Conservation (phyloP, 2,329 filamentous ascomycete species). For the Epichloe gansuensis region DNA sequence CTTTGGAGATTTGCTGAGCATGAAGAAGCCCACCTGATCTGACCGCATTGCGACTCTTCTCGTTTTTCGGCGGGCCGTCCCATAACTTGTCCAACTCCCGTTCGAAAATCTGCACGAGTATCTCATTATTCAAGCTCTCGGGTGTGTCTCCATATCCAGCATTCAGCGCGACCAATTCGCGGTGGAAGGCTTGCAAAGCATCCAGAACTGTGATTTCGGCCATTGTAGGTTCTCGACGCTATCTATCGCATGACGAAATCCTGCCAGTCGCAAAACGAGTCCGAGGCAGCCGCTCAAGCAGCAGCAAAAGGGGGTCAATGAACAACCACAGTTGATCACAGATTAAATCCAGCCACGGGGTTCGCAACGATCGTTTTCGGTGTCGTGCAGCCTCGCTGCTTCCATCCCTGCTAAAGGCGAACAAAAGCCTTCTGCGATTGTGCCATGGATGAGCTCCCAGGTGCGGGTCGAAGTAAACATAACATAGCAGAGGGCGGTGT, state of each 20-base stretch:
- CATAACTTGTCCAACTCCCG: constrained; percentile 60
- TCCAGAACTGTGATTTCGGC: constrained; percentile 61
- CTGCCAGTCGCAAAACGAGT: not conserved
- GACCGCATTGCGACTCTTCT: constrained; percentile 60
- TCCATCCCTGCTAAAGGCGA: constrained; percentile 11
- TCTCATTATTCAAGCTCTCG: constrained; percentile 57
- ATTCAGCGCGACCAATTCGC: constrained; percentile 67
- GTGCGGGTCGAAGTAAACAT: constrained; percentile 18
- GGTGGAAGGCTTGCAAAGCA: constrained; percentile 71
- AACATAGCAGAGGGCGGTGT: constrained; percentile 20
- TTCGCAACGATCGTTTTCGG: constrained; percentile 9
- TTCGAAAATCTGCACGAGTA: constrained; percentile 60
- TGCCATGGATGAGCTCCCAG: constrained; percentile 10
- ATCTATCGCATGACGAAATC: constrained; percentile 37
- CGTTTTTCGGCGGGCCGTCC: constrained; percentile 62
- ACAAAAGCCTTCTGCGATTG: constrained; percentile 9
- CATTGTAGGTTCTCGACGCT: constrained; percentile 42
- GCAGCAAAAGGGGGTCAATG: not conserved
- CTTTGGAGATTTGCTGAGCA: not conserved
- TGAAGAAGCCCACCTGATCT: constrained; percentile 43
- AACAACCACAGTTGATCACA: constrained; percentile 6
- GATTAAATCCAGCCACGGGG: constrained; percentile 6
- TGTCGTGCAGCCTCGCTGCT: constrained; percentile 22
- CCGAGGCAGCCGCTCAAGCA: not conserved
- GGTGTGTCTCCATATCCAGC: constrained; percentile 50